Base-by-base conservation (phyloP, 768 basidiomycete genomes). In the Leccinum longicurvipes region DNA sequence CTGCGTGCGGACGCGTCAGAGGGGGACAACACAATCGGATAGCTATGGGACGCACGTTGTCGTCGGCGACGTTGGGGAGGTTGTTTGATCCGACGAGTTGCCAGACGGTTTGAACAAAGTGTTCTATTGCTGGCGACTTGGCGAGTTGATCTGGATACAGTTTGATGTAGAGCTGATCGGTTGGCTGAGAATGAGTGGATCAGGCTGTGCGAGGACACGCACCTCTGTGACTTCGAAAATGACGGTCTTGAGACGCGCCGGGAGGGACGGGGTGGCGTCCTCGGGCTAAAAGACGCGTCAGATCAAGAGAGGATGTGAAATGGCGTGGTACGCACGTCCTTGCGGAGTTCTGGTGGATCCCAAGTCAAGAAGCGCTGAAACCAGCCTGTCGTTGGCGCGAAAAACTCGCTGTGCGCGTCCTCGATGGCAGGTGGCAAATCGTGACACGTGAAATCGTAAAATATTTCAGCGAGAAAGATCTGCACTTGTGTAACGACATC, bases 381-480 rank as follows among this genome's bases (percentile, higher is more conserved):
- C 76, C 84, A 85, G 2, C 90, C 90, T 3, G 71, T 74, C 0
- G 74, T 74, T 1, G 84, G 76, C 4, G 79, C 85, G 71, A 98
- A 97, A 70, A 96, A 97, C 57, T 88, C 82, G 19, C 80, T 76
- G 56, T 94, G 84, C 25, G 84, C 77, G 65, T 98, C 97, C 68
- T 99, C 97, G 63, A 99, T 86, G 60, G 86, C 88, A 14, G 93
- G 93, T 4, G 95, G 97, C 17, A 98, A 78, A 73, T 99, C 97
- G 60, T 98, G 96, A 62, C 90, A 91, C 2, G 89, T 93, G 60
- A 99, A 83, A 71, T 98, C 97, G 65, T 94, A 89, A 76, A 88
- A 98, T 24, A 98, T 83, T 32, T 95, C 90, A 17, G 89, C 77
- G 15, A 97, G 78, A 7, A 93, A 77, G 19, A 86, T 81, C 79